A percentile compares a stretch with the other conserved stretches of the same genome.
These are phyloP conservation scores for Pachyrhizus erosus DNA, from an alignment of 306 rosid genomes.

Conservation along the genomic window DNA sequence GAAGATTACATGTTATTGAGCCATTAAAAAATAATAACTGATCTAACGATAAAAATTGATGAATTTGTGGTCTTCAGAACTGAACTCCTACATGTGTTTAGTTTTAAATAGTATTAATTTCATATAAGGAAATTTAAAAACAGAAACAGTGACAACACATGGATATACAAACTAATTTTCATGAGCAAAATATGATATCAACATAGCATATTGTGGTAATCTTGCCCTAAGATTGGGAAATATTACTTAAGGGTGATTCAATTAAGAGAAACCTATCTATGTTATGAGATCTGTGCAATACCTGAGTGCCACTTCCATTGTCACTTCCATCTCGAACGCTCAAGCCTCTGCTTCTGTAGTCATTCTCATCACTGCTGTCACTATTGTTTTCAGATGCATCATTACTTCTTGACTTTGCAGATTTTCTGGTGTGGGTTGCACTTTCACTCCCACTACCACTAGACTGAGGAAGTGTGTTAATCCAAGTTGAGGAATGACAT, in stretches of 20 bases:
- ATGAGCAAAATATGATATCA: conserved; percentile 31
- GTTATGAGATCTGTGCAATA: conserved; percentile 37
- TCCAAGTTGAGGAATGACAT: conserved; percentile 42
- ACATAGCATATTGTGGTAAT: conserved; percentile 17
- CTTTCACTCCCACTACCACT: conserved; percentile 76
- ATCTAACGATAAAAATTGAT: neutral
- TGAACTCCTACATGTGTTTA: neutral
- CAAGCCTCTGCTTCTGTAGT: conserved; percentile 58
- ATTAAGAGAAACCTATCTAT: neutral
- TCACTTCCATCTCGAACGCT: conserved; percentile 63
- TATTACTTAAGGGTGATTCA: neutral
- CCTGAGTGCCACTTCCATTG: conserved; percentile 78
- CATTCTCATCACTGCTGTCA: conserved; percentile 66
- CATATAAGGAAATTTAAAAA: neutral
- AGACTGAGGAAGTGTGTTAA: conserved; percentile 57
- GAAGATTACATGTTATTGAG: neutral
- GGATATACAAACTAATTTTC: neutral
- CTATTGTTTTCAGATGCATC: conserved; percentile 59
- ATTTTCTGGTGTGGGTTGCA: conserved; percentile 57
- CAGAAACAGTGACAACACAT: conserved; percentile 35
- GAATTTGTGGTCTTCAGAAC: neutral
- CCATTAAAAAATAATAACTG: neutral
- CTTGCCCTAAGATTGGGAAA: neutral
- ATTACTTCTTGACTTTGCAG: conserved; percentile 50
- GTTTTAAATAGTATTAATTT: neutral